Percentiles rank a stretch among this genome's conserved stretches.
These are phyloP conservation scores for Globisporangium megalacanthum DNA, from an alignment of 352 stramenopile species.

Conservation along the genomic window DNA sequence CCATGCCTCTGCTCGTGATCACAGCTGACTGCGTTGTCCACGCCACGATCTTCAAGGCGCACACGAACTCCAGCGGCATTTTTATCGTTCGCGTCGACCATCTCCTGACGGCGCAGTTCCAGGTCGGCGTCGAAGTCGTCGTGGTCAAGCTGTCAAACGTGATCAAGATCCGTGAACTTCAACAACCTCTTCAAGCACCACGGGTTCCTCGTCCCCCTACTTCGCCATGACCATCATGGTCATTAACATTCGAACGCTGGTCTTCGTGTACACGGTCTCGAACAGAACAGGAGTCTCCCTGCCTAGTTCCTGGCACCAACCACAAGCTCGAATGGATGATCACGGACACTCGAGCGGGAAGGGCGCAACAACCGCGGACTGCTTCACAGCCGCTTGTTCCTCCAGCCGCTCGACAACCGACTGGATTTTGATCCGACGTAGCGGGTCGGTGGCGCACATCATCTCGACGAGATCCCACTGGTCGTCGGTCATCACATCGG, in stretches of 20 bases:
- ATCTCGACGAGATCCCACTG: constrained; percentile 10
- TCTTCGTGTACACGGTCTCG: neutral
- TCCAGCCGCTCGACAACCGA: constrained; percentile 6
- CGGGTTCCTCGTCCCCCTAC: too few relatives aligned
- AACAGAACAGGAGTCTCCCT: neutral
- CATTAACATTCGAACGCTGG: neutral
- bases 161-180: too few relatives aligned
- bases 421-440: constrained; percentile 4
- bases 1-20: too few relatives aligned
- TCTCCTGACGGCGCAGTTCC: too few relatives aligned
- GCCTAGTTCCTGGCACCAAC: neutral
- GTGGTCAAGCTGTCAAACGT: too few relatives aligned
- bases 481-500: neutral
- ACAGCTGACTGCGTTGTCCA: too few relatives aligned
- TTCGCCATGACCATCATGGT: neutral
- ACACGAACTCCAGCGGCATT: too few relatives aligned
- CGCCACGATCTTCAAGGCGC: too few relatives aligned
- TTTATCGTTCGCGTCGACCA: too few relatives aligned
- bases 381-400: neutral
- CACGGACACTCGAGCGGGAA: neutral
- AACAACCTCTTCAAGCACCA: too few relatives aligned
- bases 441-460: constrained; percentile 6
- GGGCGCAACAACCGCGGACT: neutral
- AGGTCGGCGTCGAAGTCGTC: too few relatives aligned
- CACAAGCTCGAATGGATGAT: neutral